These are phyloP conservation scores for Sclerotinia borealis DNA, from an alignment of 2,329 filamentous ascomycete genomes.

Conservation along the genomic window DNA sequence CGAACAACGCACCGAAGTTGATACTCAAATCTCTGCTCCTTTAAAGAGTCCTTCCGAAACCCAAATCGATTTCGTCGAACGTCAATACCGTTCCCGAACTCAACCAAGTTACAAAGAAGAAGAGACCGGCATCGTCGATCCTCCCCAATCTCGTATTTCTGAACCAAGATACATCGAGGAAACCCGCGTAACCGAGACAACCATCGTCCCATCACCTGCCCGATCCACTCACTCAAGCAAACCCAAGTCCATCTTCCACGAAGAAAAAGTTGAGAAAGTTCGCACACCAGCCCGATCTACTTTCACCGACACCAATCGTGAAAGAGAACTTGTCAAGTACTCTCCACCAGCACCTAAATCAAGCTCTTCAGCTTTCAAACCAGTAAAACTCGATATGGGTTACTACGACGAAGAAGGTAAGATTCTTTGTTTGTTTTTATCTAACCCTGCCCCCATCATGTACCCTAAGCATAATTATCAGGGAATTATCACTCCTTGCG, in stretches of 20 bases:
- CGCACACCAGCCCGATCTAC: constrained; percentile 21
- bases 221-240: constrained; percentile 26
- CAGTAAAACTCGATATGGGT: constrained; percentile 54
- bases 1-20: constrained; percentile 25
- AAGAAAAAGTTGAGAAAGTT: constrained; percentile 23
- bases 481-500: constrained; percentile 70
- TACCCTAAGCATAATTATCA: constrained; percentile 27
- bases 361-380: constrained; percentile 9
- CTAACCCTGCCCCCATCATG: constrained; percentile 15
- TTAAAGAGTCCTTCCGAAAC: constrained; percentile 21
- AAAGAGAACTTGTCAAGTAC: constrained; percentile 25
- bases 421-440: constrained; percentile 17
- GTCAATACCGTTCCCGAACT: constrained; percentile 51
- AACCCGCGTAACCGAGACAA: constrained; percentile 28
- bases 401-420: constrained; percentile 67
- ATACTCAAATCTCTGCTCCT: constrained; percentile 24
- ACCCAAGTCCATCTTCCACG: constrained; percentile 17
- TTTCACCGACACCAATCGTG: constrained; percentile 28
- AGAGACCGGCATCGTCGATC: constrained; percentile 48
- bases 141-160: constrained; percentile 37
- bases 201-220: constrained; percentile 33
- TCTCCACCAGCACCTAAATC: constrained; percentile 17
- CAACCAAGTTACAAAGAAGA: constrained; percentile 36
- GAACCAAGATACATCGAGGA: constrained; percentile 28
- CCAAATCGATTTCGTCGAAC: constrained; percentile 56